phyloP scores from a whole-genome alignment of 331 rosid genomes.

The Prunus yedoensis region DNA sequence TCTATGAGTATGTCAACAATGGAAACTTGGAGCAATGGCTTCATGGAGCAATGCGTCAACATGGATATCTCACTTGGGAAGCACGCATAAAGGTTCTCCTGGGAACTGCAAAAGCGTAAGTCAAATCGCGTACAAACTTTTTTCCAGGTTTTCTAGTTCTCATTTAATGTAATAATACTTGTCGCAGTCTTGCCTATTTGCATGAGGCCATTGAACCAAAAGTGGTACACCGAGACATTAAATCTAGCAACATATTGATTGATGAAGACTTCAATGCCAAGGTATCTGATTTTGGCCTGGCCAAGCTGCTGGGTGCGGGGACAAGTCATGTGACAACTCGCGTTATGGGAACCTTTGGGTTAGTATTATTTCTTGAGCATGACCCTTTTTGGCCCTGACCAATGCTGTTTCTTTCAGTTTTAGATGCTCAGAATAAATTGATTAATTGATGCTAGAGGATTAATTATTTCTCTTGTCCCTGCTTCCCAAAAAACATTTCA shows the following conservation, averaged over 20 bases:
- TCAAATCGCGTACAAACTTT: slow-evolving; percentile 9
- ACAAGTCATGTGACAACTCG: slow-evolving; percentile 85
- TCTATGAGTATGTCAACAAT: slow-evolving; percentile 86
- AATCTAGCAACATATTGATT: slow-evolving; percentile 88
- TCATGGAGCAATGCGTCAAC: slow-evolving; percentile 94
- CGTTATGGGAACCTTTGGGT: slow-evolving; percentile 99
- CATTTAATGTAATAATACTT: slow-evolving; percentile 22
- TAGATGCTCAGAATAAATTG: not conserved
- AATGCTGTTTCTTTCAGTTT: slow-evolving; percentile 1
- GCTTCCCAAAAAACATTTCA: slow-evolving; percentile 4
- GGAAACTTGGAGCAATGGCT: slow-evolving; percentile 99
- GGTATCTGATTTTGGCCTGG: slow-evolving; percentile 92
- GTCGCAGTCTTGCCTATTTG: slow-evolving; percentile 79
- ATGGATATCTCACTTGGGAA: slow-evolving; percentile 96
- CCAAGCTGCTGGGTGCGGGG: slow-evolving; percentile 86
- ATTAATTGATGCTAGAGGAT: not conserved
- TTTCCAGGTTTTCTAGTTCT: slow-evolving; percentile 14
- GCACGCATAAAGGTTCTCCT: slow-evolving; percentile 87
- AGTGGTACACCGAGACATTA: slow-evolving; percentile 91
- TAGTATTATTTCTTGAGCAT: slow-evolving; percentile 26
- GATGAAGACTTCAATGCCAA: slow-evolving; percentile 91
- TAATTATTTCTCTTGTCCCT: slow-evolving; percentile 3
- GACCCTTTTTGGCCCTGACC: slow-evolving; percentile 8
- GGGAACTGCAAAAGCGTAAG: slow-evolving; percentile 98
- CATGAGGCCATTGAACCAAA: slow-evolving; percentile 99